phyloP scores from a whole-genome alignment of 2,329 filamentous ascomycete genomes.

The Talaromyces sp. region DNA sequence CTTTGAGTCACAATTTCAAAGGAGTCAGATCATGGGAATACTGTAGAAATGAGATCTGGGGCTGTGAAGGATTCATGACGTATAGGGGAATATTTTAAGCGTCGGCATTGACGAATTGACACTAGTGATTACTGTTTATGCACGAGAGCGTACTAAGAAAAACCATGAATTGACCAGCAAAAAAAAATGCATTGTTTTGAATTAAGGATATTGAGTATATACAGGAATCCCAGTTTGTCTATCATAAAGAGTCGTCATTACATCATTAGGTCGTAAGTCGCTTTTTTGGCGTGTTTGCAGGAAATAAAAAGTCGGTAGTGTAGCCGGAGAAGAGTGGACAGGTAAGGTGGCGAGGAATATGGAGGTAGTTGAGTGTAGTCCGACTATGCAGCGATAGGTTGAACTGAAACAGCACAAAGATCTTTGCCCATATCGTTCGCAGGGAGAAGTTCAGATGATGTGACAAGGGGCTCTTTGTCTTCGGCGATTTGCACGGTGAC shows the following conservation, averaged over 20 bases:
- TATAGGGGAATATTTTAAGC: too few relatives aligned
- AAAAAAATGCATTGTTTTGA: constrained; percentile 2
- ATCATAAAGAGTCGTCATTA: constrained; percentile 17
- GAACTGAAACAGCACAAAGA: constrained; percentile 9
- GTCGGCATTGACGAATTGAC: too few relatives aligned
- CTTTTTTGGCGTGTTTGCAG: not conserved
- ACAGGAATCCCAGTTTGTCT: constrained; percentile 17
- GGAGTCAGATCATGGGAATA: not conserved
- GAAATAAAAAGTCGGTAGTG: not conserved
- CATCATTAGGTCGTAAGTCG: constrained; percentile 19
- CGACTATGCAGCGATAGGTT: constrained; percentile 12
- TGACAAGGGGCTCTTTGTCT: not conserved
- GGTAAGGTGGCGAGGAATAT: not conserved
- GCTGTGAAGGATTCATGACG: not conserved
- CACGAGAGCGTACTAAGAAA: not conserved
- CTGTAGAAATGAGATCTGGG: not conserved
- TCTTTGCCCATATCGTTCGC: not conserved
- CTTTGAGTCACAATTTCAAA: not conserved
- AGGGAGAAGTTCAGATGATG: not conserved
- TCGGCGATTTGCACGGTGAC: constrained; percentile 3
- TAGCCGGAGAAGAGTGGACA: not conserved
- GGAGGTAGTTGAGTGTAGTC: not conserved
- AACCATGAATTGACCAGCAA: constrained; percentile 15
- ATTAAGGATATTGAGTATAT: constrained; percentile 20
- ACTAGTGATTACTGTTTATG: too few relatives aligned